phyloP scores from a whole-genome alignment of 2,329 filamentous ascomycete genomes.

The Leptographium radiaticola region DNA sequence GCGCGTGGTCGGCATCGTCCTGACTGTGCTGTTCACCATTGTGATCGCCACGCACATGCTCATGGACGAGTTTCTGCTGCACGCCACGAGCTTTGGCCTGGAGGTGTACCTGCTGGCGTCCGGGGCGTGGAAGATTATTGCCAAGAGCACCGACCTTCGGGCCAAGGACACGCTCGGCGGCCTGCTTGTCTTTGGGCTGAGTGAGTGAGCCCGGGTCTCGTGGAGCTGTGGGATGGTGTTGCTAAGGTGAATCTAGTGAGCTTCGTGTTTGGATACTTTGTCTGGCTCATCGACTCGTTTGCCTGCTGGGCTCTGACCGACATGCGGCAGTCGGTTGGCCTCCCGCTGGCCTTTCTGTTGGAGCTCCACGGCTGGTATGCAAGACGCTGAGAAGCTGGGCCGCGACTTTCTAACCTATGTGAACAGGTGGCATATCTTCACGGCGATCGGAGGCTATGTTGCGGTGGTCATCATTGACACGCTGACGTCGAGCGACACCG shows the following conservation, averaged over 20 bases:
- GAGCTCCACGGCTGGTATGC: background rate
- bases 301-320: background rate
- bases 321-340: background rate
- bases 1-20: background rate
- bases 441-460: background rate
- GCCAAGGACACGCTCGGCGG: background rate
- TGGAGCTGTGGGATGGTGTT: background rate
- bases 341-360: background rate
- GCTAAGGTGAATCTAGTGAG: background rate
- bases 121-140: background rate
- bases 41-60: background rate
- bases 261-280: background rate
- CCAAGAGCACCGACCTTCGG: background rate
- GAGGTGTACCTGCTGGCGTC: background rate
- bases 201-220: background rate
- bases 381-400: background rate
- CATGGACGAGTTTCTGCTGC: background rate
- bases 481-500: background rate
- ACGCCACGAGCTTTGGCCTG: background rate
- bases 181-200: background rate
- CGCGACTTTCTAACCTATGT: background rate
- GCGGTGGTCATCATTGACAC: background rate
- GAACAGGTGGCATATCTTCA: background rate
- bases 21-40: background rate
- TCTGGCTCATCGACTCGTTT: background rate